Evolutionary conservation across 306 rosid species (phyloP).

Genomic region (Dryas drummondii): DNA sequence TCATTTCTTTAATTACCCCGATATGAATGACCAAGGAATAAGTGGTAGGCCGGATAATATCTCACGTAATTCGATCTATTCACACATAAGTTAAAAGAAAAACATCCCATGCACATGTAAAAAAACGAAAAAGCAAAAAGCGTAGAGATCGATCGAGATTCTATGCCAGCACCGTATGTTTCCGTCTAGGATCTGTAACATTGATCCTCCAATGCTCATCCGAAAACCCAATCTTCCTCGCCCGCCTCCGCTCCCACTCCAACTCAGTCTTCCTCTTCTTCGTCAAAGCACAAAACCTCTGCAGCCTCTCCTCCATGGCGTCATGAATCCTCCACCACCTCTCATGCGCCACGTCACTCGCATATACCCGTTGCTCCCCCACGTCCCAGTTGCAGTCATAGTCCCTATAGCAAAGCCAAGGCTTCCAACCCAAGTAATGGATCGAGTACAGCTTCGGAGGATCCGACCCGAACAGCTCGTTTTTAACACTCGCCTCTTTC

Average conservation of each 20-base stretch:
- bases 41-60: too few relatives aligned
- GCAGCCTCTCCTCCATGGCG: slow-evolving; percentile 51
- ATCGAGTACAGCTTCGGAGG: slow-evolving; percentile 72
- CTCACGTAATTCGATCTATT: slow-evolving; percentile 8
- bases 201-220: slow-evolving; percentile 79
- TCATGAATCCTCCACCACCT: slow-evolving; percentile 87
- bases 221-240: slow-evolving; percentile 37
- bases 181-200: slow-evolving; percentile 75
- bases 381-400: slow-evolving; percentile 91
- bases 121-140: background rate
- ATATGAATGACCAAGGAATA: too few relatives aligned
- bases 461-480: slow-evolving; percentile 68
- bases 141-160: background rate
- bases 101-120: too few relatives aligned
- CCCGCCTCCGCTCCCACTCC: slow-evolving; percentile 74
- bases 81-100: slow-evolving; percentile 31
- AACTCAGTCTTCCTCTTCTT: slow-evolving; percentile 55
- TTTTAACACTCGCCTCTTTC: slow-evolving; percentile 48
- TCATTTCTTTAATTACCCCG: too few relatives aligned
- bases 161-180: slow-evolving; percentile 44
- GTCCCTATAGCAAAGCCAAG: slow-evolving; percentile 89
- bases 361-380: slow-evolving; percentile 64
- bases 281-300: slow-evolving; percentile 61
- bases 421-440: slow-evolving; percentile 84
- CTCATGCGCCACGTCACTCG: slow-evolving; percentile 83